These are phyloP conservation scores for Boletus holoroseus DNA, from an alignment of 1,284 basidiomycete species.

Conservation along the genomic window DNA sequence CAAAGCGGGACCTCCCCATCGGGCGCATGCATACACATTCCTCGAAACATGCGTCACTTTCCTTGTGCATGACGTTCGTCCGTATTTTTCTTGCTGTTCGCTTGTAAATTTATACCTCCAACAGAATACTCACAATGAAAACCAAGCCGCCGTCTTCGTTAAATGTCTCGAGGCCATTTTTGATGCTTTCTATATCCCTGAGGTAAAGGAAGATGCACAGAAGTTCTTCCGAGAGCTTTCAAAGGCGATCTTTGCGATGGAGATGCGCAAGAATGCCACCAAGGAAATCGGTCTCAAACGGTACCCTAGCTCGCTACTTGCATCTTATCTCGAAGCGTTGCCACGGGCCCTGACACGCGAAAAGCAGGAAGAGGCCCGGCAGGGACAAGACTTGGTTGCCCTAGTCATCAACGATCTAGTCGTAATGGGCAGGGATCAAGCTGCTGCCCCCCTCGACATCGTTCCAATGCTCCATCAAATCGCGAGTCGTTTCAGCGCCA, in stretches of 20 bases:
- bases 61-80: constrained; percentile 69
- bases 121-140: constrained; percentile 69
- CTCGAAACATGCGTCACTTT: constrained; percentile 71
- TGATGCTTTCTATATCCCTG: constrained; percentile 69
- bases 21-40: constrained; percentile 72
- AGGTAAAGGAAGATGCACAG: constrained; percentile 66
- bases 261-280: constrained; percentile 53
- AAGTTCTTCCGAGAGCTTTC: constrained; percentile 65
- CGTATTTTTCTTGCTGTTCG: background rate
- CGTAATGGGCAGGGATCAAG: constrained; percentile 44
- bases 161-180: constrained; percentile 73
- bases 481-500: constrained; percentile 70
- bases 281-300: constrained; percentile 52
- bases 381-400: constrained; percentile 56
- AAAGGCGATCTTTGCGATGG: constrained; percentile 61
- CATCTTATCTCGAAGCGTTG: constrained; percentile 73
- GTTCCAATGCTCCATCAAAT: constrained; percentile 70
- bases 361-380: constrained; percentile 52
- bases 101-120: constrained; percentile 5
- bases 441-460: constrained; percentile 49
- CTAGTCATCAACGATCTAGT: constrained; percentile 68
- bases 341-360: constrained; percentile 67
- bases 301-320: constrained; percentile 57
- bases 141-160: constrained; percentile 71
- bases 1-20: constrained; percentile 47